Evolutionary conservation across 306 rosid genomes (phyloP).

Genomic region (Vicia sativa): DNA sequence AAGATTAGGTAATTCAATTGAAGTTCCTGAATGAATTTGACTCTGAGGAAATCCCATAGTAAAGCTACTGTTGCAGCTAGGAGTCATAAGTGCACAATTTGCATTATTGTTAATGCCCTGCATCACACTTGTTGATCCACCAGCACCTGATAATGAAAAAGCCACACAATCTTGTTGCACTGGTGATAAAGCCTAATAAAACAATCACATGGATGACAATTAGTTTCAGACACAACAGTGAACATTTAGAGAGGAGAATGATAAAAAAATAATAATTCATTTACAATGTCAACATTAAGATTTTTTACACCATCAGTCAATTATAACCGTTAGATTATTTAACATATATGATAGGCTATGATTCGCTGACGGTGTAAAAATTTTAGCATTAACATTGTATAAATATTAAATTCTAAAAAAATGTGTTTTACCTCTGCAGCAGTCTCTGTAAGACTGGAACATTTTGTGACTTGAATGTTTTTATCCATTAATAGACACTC

Average conservation of each 20-base stretch:
- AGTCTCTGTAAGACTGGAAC: constrained; percentile 57
- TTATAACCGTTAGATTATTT: background rate
- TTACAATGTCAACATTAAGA: background rate
- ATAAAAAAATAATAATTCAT: background rate
- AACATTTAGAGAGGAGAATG: constrained; percentile 17
- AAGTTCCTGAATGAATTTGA: constrained; percentile 61
- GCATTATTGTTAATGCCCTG: constrained; percentile 49
- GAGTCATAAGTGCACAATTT: constrained; percentile 55
- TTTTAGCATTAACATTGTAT: background rate
- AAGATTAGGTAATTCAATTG: constrained; percentile 63
- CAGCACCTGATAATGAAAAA: constrained; percentile 54
- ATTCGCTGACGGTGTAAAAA: background rate
- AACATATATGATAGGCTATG: background rate
- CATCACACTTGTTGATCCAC: constrained; percentile 51
- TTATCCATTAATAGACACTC: constrained; percentile 63
- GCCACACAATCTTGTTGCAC: constrained; percentile 56
- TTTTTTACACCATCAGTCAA: background rate
- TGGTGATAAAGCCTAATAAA: constrained; percentile 68
- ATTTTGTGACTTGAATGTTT: constrained; percentile 57
- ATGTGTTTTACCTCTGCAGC: constrained; percentile 59
- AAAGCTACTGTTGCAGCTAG: constrained; percentile 50
- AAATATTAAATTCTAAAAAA: background rate
- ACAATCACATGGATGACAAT: constrained; percentile 28
- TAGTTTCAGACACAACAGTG: constrained; percentile 33
- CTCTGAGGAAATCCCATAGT: constrained; percentile 65